Percentiles rank a stretch among this genome's conserved stretches.
phyloP scores from a whole-genome alignment of 164 flowering plant species.

The Pachysandra terminalis region DNA sequence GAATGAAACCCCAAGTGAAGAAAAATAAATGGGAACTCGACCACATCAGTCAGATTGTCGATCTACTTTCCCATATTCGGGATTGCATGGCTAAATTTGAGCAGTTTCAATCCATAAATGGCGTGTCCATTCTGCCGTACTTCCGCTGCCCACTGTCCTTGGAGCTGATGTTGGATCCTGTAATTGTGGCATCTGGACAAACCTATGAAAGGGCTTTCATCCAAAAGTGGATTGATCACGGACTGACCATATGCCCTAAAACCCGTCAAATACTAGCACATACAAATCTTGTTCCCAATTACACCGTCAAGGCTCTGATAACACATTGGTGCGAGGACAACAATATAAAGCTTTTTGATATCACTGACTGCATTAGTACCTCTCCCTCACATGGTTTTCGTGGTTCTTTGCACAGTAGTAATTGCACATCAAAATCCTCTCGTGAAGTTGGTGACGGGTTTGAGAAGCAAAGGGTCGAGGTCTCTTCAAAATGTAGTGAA shows the following conservation, averaged over 20 bases:
- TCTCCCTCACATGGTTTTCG: conserved; percentile 27
- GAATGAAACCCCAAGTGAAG: conserved; percentile 36
- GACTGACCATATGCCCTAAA: conserved; percentile 65
- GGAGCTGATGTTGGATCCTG: conserved; percentile 87
- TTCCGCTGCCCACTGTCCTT: conserved; percentile 82
- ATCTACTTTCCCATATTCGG: conserved; percentile 58
- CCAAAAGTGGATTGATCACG: conserved; percentile 82
- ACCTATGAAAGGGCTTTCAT: conserved; percentile 81
- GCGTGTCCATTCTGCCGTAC: conserved; percentile 55
- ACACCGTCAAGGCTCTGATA: conserved; percentile 81
- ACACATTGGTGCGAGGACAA: conserved; percentile 76
- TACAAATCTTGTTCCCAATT: conserved; percentile 74
- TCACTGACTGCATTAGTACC: conserved; percentile 20
- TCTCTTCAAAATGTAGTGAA: conserved; percentile 24
- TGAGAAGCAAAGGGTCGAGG: conserved; percentile 38
- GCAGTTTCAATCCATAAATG: conserved; percentile 33
- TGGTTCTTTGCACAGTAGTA: conserved; percentile 31
- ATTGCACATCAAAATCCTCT: conserved; percentile 45
- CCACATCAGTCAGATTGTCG: conserved; percentile 37
- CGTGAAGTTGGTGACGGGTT: conserved; percentile 36
- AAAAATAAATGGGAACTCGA: conserved; percentile 30
- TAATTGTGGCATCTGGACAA: conserved; percentile 89
- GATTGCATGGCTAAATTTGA: conserved; percentile 42
- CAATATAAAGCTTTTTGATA: conserved; percentile 28
- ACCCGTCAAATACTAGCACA: conserved; percentile 63